phyloP scores from a whole-genome alignment of 768 basidiomycete species.

The Termitomyces bulborhizus region DNA sequence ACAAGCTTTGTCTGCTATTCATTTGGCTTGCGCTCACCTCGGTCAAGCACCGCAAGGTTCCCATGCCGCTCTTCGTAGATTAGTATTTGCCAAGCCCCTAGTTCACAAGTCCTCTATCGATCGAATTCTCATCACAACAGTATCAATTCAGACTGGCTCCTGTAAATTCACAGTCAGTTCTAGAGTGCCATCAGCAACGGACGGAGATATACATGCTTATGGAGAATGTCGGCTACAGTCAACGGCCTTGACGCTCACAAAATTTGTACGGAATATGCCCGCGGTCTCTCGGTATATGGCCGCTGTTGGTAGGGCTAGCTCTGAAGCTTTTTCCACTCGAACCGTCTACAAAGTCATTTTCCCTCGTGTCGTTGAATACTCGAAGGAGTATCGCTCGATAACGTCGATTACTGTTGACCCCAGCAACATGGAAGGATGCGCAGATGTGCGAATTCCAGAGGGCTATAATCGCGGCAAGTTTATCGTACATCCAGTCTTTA shows the following conservation, averaged over 20 bases:
- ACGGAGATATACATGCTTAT: conserved; percentile 7
- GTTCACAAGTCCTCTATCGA: conserved; percentile 31
- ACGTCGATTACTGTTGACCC: conserved; percentile 43
- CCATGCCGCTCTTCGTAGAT: conserved; percentile 33
- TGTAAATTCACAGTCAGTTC: conserved; percentile 46
- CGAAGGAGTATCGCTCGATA: conserved; percentile 51
- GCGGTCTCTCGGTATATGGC: conserved; percentile 26
- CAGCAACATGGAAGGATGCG: conserved; percentile 45
- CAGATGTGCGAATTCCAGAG: conserved; percentile 36
- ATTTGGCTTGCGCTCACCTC: conserved; percentile 27
- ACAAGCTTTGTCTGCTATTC: conserved; percentile 40
- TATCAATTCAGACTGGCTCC: conserved; percentile 29
- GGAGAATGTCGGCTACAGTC: conserved; percentile 35
- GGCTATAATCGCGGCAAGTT: conserved; percentile 26
- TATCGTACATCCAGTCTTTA: conserved; percentile 49
- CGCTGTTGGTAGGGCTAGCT: conserved; percentile 21
- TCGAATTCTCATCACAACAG: conserved; percentile 30
- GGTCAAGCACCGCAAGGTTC: conserved; percentile 19
- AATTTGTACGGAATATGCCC: conserved; percentile 32
- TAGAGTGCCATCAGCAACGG: conserved; percentile 19
- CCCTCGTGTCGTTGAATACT: conserved; percentile 62
- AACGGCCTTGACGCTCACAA: conserved; percentile 22
- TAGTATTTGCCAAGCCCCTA: conserved; percentile 50
- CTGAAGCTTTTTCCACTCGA: conserved; percentile 48
- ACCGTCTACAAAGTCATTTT: conserved; percentile 64